Base-by-base conservation (phyloP, 805 yeast species). In the Millerozyma miso region DNA sequence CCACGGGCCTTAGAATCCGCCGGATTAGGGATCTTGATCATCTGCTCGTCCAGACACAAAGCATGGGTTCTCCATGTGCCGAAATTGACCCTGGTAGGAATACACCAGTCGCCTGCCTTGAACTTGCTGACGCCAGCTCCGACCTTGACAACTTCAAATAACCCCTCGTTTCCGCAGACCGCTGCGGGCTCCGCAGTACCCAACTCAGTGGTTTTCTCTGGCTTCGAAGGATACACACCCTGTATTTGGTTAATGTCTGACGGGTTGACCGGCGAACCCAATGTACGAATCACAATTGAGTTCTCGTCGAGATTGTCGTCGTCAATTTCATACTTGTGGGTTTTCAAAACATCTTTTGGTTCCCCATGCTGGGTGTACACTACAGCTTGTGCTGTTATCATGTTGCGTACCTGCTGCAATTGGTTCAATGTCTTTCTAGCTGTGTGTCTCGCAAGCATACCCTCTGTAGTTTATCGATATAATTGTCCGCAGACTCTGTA, bases 161-260 rank as follows among this genome's bases (percentile, higher is more conserved):
- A 76, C 17, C 97, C 98, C 65, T 91, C 99, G 60, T 93, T 93
- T 42, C 99, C 99, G 31, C 90, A 88, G 37, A 88, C 83, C 4
- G 95, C 95, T 6, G 80, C 67, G 2, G 95, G 90, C 18, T 73
- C 75, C 39, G 59, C 62, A 1, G 87, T 77, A 5, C 81, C 80
- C 44, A 77, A 80, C 38, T 63, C 79, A 40, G 61, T 69, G 19
- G 76, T 70, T 43, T 81, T 72, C 34, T 71, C 79, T 4, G 76
- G 74, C 48, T 67, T 69, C 20, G 70, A 63, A 3, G 76, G 76
- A 48, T 70, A 70, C 2, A 70, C 74, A 7, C 76, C 76, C 51
- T 70, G 73, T 39, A 70, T 64, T 50, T 70, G 76, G 52, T 70
- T 70, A 55, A 70, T 68, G 47, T 70, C 76, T 16, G 71, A 64